Base-by-base conservation (phyloP, 2,329 filamentous ascomycete genomes). In the Botryotinia calthae region DNA sequence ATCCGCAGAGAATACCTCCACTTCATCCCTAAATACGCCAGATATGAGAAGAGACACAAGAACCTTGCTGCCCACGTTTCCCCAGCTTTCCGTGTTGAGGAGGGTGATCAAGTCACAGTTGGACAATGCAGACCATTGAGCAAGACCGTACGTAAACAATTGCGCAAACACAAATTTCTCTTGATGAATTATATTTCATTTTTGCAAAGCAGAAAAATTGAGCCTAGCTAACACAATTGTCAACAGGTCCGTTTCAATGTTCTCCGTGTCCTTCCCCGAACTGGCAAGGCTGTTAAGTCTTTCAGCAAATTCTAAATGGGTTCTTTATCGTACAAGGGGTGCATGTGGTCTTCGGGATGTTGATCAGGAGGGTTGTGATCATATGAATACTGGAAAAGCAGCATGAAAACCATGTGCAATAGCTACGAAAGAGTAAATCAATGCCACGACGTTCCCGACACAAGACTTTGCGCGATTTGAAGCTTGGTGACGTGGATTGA, bases 31-130 rank as follows among this genome's bases (percentile, higher is more conserved):
- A 99, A 99, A 90, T 99, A 99, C 91, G 90, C 93, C 85, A 93
- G 96, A 91, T 99, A 99, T 87, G 97, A 99, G 94, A 98, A 98
- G 92, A 91, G 96, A 86, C 96, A 99, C 93, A 98, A 98, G 93
- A 99, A 99, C 92, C 90, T 99, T 79, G 94, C 96, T 83, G 96
- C 95, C 80, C 96, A 99, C 91, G 95, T 98, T 83, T 98, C 95
- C 79, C 96, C 96, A 82, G 95, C 95, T 86, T 99, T 99, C 94
- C 96, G 96, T 97, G 95, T 98, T 82, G 93, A 97, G 89, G 95
- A 98, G 85, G 97, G 96, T 91, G 96, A 99, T 87, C 92, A 95
- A 88, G 97, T 99, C 82, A 97, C 95, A 82, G 95, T 99, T 86
- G 96, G 96, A 87, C 96, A 99, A 90, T 99, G 96, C 93, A 90